Evolutionary conservation across 2,329 filamentous ascomycete genomes (phyloP).

Genomic region (Phaeoacremonium minimum): DNA sequence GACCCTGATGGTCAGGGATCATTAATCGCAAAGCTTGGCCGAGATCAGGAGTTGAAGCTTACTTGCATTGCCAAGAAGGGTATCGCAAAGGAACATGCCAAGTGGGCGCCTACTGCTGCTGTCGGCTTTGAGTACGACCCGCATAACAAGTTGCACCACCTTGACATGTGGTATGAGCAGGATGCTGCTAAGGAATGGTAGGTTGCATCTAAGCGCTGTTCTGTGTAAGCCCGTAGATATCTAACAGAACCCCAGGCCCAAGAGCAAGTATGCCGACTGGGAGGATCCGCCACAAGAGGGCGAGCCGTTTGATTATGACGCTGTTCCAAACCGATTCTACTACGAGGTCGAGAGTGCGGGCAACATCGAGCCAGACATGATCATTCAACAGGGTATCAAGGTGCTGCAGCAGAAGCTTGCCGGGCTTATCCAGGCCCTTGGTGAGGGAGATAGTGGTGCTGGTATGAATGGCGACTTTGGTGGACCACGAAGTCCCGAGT

Average conservation of each 20-base stretch:
- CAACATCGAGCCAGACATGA: conserved; percentile 81
- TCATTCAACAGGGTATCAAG: conserved; percentile 84
- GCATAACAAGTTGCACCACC: conserved; percentile 88
- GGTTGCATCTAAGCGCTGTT: conserved; percentile 23
- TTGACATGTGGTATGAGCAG: conserved; percentile 92
- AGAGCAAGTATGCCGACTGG: conserved; percentile 73
- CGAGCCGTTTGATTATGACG: conserved; percentile 87
- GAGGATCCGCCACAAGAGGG: conserved; percentile 78
- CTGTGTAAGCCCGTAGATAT: not conserved
- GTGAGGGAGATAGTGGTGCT: conserved; percentile 39
- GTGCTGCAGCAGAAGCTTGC: conserved; percentile 89
- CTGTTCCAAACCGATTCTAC: conserved; percentile 81
- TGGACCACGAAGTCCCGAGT: conserved; percentile 64
- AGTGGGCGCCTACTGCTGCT: conserved; percentile 91
- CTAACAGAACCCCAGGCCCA: conserved; percentile 57
- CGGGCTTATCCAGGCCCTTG: conserved; percentile 52
- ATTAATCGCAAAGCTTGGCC: conserved; percentile 85
- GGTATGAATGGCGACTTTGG: conserved; percentile 56
- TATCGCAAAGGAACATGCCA: conserved; percentile 97
- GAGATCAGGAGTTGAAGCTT: conserved; percentile 84
- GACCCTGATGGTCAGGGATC: conserved; percentile 79
- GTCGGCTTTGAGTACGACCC: conserved; percentile 98
- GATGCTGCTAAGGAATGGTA: conserved; percentile 82
- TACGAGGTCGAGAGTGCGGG: conserved; percentile 89
- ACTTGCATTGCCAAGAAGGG: conserved; percentile 96